Conservation (phyloP, 2,329 filamentous ascomycete species). For the Penicillium hesseltinei region DNA sequence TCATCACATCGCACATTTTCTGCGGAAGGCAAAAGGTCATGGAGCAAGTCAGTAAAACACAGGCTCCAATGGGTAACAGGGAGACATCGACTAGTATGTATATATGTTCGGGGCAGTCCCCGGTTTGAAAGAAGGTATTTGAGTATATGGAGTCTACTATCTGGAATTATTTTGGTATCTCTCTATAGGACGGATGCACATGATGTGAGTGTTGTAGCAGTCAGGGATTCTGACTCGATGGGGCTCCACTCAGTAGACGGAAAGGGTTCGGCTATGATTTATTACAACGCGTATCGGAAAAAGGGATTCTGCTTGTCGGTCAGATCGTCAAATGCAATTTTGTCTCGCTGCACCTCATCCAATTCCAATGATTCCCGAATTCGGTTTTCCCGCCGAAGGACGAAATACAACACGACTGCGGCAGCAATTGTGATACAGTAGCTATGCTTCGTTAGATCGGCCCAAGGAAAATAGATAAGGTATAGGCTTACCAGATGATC, state of each 20-base stretch:
- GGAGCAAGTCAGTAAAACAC: not conserved
- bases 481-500: slow-evolving; percentile 55
- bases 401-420: slow-evolving; percentile 55
- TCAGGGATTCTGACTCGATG: not conserved
- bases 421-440: slow-evolving; percentile 67
- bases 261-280: not conserved
- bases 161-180: not conserved
- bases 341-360: slow-evolving; percentile 62
- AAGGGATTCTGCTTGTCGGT: slow-evolving; percentile 68
- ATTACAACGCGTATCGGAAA: slow-evolving; percentile 59
- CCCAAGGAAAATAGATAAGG: not conserved
- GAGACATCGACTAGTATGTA: not conserved
- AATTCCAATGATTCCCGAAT: slow-evolving; percentile 49
- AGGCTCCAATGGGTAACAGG: not conserved
- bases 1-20: not conserved
- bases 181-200: too few relatives aligned
- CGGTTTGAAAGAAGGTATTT: not conserved
- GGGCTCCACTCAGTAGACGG: not conserved
- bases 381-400: slow-evolving; percentile 61
- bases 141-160: not conserved
- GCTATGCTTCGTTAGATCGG: slow-evolving; percentile 36
- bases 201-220: not conserved
- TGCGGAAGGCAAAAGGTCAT: not conserved
- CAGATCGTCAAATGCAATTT: slow-evolving; percentile 64
- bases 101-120: not conserved